Base-by-base conservation (phyloP, 306 rosid genomes). In the Dryas octopetala region DNA sequence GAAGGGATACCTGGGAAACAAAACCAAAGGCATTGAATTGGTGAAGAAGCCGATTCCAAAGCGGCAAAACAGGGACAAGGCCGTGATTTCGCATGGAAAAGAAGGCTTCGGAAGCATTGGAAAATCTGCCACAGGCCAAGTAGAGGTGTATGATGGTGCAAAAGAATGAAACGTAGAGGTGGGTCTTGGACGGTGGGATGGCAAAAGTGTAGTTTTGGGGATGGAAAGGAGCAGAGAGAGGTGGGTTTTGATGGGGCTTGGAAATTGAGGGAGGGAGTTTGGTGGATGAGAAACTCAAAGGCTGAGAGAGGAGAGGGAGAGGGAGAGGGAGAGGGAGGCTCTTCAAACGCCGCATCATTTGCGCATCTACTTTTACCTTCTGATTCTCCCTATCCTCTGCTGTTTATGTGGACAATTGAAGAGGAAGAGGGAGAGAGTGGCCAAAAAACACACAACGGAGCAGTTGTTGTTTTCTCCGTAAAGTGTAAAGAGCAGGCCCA, bases 71-170 rank as follows among this genome's bases (percentile, higher is more conserved):
- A 47, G 96, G 97, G 74, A 88, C 74, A 43, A 92, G 76, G 62
- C 85, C 81, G 17, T 78, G 85, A 51, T 64, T 76, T 63, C 93
- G 84, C 97, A 92, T 85, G 23, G 74, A 74, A 71, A 23, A 80
- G 83, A 85, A 90, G 60, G 93, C 68, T 6, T 76, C 66, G 5
- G 88, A 76, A 9, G 93, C 96, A 38, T 57, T 55, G 75, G 61
- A 59, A 61, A 83, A 79, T 82, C 89, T 88, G 15, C 89, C 91
- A 75, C 84, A 75, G 5, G 78, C 41, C 80, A 92, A 81, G 87
- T 85, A 92, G 75, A 92, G 88, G 72, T 83, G 96, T 75, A 89
- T 76, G 70, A 90, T 93, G 73, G 90, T 84, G 87, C 89, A 90
- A 43, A 90, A 92, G 81, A 92, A 85, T 4, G 95, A 86, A 46